A percentile compares a stretch with the other conserved stretches of the same genome.
Conservation (phyloP, 441 rosid genomes). For the Croton laevigatus region DNA sequence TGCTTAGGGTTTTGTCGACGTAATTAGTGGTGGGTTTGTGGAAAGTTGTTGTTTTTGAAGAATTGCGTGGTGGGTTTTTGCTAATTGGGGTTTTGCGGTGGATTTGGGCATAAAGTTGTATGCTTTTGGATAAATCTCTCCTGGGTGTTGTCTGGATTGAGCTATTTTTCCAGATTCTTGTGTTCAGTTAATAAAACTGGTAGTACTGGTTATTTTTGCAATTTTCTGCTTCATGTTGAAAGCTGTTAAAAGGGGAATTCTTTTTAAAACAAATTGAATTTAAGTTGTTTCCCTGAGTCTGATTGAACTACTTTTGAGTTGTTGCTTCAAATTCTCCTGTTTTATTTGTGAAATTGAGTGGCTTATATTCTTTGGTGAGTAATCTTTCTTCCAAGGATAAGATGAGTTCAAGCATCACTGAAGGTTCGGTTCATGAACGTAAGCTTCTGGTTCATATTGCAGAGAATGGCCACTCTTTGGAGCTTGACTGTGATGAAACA, state of each 20-base stretch:
- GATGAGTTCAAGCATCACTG: conserved; percentile 72
- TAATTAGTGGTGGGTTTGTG: conserved; percentile 19
- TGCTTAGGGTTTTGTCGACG: conserved; percentile 25
- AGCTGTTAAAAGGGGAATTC: conserved; percentile 20
- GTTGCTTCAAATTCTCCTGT: conserved; percentile 11
- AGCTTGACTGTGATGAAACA: conserved; percentile 61
- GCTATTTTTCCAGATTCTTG: conserved; percentile 17
- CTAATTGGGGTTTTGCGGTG: conserved; percentile 23
- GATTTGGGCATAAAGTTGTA: conserved; percentile 21
- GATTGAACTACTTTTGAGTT: conserved; percentile 18
- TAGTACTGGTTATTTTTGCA: conserved; percentile 19
- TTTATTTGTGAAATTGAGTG: neutral
- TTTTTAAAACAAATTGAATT: conserved; percentile 13
- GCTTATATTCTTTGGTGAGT: conserved; percentile 31
- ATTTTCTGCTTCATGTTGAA: conserved; percentile 19
- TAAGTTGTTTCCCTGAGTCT: neutral
- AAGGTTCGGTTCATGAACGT: conserved; percentile 45
- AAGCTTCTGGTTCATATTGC: conserved; percentile 86
- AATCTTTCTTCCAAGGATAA: conserved; percentile 31
- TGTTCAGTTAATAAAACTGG: conserved; percentile 18
- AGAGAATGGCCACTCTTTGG: conserved; percentile 81
- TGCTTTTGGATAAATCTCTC: conserved; percentile 20
- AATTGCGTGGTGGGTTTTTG: conserved; percentile 7
- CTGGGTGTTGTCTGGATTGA: conserved; percentile 12
- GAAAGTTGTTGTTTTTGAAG: conserved; percentile 15